Base-by-base conservation (phyloP, 2,329 filamentous ascomycete genomes). In the Aspergillus phoenicis region DNA sequence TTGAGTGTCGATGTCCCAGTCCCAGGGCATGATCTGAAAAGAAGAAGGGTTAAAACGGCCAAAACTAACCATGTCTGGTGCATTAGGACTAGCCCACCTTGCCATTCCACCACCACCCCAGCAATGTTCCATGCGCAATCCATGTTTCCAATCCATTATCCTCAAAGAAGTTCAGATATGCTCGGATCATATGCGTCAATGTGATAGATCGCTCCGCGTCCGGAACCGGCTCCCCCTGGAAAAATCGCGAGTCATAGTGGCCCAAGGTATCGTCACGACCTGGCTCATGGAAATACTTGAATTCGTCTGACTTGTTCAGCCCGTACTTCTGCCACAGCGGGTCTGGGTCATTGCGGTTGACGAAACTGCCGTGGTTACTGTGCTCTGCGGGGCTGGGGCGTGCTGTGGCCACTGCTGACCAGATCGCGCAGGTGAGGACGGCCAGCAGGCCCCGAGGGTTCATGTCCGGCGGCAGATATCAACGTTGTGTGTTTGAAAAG, bases 51-150 rank as follows among this genome's bases (percentile, higher is more conserved):
- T 15, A 24, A 36, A 56, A 58, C 49, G 20, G 36, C 33, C 33
- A 2, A 8, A 20, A 6, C 2, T 41, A 57, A 17, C 53, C 17
- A 61, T 22, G 11, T 15, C 11, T 26, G 66, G 53, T 30, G 17
- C 8, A 28, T 57, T 22, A n/a, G 26, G 30, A 15, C 22, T 43
- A n/a, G 52, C 63, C n/a, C 73, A 84, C 83, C 77, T 81, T 81
- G 59, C 81, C 81, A 73, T 92, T 94, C 91, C 91, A 96, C 90
- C 90, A 95, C 91, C 91, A 96, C 11, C 91, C 91, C 22, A 96
- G 80, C 53, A 95, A 78, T 4, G 91, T 93, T 52, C 91, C 91
- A 75, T 96, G 91, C 41, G 91, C 91, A 61, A 96, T 86, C 91
- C 91, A 95, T 0, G 91, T 94, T 77, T 94, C 90, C 63, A 92